Evolutionary conservation across 768 basidiomycete genomes (phyloP), one percentile per base, ranked within the genome.

Genomic region (Podaxis mareebaensis): DNA sequence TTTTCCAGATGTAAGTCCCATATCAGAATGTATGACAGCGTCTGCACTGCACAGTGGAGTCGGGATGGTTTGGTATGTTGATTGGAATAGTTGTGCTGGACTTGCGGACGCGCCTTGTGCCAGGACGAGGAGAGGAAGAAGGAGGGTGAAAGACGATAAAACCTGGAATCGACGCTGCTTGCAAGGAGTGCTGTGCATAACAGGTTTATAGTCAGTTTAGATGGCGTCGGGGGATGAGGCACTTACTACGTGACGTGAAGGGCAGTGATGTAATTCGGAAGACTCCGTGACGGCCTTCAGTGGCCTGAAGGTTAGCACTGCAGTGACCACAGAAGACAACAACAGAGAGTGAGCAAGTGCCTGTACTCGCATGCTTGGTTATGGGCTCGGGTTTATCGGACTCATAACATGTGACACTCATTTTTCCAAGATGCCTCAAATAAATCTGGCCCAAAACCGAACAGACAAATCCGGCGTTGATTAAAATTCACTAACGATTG

Each of bases 21-120:
- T 56, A 26, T 56, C 39, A 42, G 17, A 10, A 10, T 36, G 13
- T 15, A 48, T 30, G n/a, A 49, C 44, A 20, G 46, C n/a, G 46
- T 58, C 58, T 58, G 44, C 58, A n/a, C 22, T 33, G 12, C 58
- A 58, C 28, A 49, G 17, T 4, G 46, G 58, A 0, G 58, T 48
- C 4, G 58, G 46, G 46, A 58, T 46, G n/a, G 58, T 58, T 33
- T 59, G 58, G 26, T 48, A 59, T 22, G 46, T 20, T 38, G 44
- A n/a, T 48, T 59, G 44, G 44, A 48, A 33, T 6, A 56, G 36
- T 7, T 12, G 17, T 17, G 53, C 8, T 24, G 54, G 20, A 17
- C 38, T 56, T 2, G 54, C 54, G 20, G 12, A 22, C 20, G 24
- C 54, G 26, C 10, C 49, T 24, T 28, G 22, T 51, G n/a, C n/a